Percentiles rank a stretch among this genome's conserved stretches.
Conservation (phyloP, 306 rosid species). For the Oxytropis ochrocephala region DNA sequence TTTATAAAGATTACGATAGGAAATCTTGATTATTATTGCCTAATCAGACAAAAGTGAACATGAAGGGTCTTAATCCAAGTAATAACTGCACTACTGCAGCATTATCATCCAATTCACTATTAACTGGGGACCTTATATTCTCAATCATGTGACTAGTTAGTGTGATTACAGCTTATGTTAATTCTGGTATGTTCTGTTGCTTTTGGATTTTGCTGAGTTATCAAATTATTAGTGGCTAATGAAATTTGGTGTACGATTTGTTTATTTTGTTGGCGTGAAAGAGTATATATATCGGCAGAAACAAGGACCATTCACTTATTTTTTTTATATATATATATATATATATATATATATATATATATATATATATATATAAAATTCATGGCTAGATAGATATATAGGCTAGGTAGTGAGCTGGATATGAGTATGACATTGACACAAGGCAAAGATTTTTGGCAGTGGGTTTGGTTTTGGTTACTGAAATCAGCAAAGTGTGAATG, state of each 20-base stretch:
- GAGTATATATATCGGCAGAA: background rate
- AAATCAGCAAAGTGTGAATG: conserved; percentile 14
- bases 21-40: background rate
- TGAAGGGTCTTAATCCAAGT: conserved; percentile 2
- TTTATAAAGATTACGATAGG: conserved; percentile 1
- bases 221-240: background rate
- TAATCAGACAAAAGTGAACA: conserved; percentile 3
- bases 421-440: conserved; percentile 23
- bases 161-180: background rate
- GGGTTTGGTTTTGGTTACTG: background rate
- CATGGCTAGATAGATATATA: background rate
- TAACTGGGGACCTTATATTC: background rate
- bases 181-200: background rate
- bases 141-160: too few relatives aligned
- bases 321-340: too few relatives aligned
- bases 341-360: too few relatives aligned
- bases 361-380: too few relatives aligned
- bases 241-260: background rate
- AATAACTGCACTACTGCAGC: background rate
- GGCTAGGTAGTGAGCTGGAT: background rate
- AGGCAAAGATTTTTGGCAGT: conserved; percentile 19
- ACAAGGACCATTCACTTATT: background rate
- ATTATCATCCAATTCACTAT: conserved; percentile 1
- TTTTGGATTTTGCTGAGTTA: background rate
- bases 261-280: background rate